Evolutionary conservation across 1,139 yeast genomes (phyloP), one percentile per base, ranked within the genome.

Genomic region (Waltiozyma sp.): DNA sequence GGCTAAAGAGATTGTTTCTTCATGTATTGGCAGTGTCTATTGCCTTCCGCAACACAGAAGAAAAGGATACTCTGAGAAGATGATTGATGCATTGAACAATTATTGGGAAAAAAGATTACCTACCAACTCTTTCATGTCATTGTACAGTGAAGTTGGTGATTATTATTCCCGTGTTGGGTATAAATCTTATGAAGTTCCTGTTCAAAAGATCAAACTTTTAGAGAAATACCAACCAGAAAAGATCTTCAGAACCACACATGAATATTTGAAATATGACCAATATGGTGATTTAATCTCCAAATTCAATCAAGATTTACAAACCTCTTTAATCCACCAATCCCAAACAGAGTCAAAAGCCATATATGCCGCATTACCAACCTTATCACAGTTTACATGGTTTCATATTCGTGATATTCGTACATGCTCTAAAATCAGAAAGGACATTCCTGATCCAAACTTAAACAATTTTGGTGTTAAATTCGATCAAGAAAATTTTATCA

Each of bases 101-200:
- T 53, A 51, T 40, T 63, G 69, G 47, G 77, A 74, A 49, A 61
- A 66, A 43, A 43, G 47, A 23, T 40, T 52, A 24, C 48, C 43
- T 26, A 35, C 43, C 7, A 44, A 47, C 9, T 31, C 45, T 0
- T 51, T 53, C 34, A 51, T 47, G 39, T 45, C 47, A 39, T 44
- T 55, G 46, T 83, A 82, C 66, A 80, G 88, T 33, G 93, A 82
- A 54, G 72, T 84, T 36, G 89, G 87, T 6, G 78, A 77, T 45
- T 82, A 74, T 58, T 82, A 83, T 57, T 59, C 66, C 33, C 64
- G 67, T 45, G 68, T 72, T 52, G 93, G 86, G 2, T 83, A 77
- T 59, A 61, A 65, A 38, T 70, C 80, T 2, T 59, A 64, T 44
- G 73, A 66, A 37, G 74, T 76, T 10, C 77, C 67, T 55, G 51